These are phyloP conservation scores for Trichoderma oligosporum DNA, from an alignment of 2,329 filamentous ascomycete genomes.

Conservation along the genomic window DNA sequence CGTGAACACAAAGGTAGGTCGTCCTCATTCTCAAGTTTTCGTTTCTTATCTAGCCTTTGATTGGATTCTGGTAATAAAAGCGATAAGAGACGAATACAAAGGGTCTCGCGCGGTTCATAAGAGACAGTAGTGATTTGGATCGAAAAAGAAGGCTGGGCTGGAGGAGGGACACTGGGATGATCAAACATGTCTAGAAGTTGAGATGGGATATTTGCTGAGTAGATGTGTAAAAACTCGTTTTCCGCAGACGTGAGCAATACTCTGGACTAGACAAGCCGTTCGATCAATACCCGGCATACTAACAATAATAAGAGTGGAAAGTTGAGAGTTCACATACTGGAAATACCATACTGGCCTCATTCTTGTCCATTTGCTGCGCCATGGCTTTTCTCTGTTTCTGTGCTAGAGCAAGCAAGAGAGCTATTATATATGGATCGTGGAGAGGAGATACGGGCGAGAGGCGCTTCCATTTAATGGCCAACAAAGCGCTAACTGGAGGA, in stretches of 20 bases:
- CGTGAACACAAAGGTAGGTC: too few relatives aligned
- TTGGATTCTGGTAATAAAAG: neutral
- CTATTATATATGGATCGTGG: constrained; percentile 13
- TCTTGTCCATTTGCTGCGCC: neutral
- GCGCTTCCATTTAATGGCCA: neutral
- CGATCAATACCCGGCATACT: too few relatives aligned
- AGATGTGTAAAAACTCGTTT: constrained; percentile 10
- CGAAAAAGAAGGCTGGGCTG: neutral
- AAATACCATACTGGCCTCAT: neutral
- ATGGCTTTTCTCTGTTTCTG: neutral
- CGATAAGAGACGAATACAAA: constrained; percentile 10
- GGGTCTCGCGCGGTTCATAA: neutral
- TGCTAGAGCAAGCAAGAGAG: constrained; percentile 9
- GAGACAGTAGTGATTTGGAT: neutral
- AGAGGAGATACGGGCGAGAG: neutral
- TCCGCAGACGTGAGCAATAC: neutral
- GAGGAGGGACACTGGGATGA: neutral
- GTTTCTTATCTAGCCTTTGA: neutral
- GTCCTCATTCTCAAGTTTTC: neutral
- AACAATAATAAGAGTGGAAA: too few relatives aligned
- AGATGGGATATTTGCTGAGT: neutral
- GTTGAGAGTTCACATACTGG: too few relatives aligned
- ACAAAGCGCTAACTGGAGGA: neutral
- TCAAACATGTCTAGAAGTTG: constrained; percentile 2
- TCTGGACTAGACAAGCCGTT: too few relatives aligned